phyloP scores from a whole-genome alignment of 495 filamentous ascomycete species.

The Aspergillus panamensis region DNA sequence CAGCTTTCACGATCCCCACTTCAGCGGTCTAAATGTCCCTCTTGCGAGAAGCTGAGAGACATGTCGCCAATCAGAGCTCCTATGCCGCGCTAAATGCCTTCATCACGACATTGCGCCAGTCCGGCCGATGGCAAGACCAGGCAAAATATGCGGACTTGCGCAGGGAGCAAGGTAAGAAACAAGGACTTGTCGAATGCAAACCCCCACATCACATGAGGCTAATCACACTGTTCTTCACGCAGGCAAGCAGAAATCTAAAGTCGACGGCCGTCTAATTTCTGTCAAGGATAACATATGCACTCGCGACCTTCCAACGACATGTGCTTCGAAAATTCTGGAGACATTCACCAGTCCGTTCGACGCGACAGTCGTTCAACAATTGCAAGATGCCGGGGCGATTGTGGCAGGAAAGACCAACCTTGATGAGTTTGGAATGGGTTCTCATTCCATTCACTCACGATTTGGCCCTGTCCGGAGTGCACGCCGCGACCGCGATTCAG shows the following conservation, averaged over 20 bases:
- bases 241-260: conserved; percentile 34
- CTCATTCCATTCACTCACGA: conserved; percentile 72
- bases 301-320: conserved; percentile 66
- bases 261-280: conserved; percentile 60
- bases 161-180: conserved; percentile 32
- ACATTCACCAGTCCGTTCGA: conserved; percentile 71
- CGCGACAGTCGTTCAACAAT: conserved; percentile 71
- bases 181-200: not conserved
- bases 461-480: conserved; percentile 63
- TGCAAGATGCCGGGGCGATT: conserved; percentile 61
- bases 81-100: conserved; percentile 44
- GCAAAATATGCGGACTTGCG: conserved; percentile 42
- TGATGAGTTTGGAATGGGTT: conserved; percentile 99
- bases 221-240: not conserved
- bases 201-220: not conserved
- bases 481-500: conserved; percentile 22
- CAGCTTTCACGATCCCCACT: not conserved
- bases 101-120: conserved; percentile 36
- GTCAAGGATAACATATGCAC: conserved; percentile 93
- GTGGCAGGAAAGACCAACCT: conserved; percentile 83
- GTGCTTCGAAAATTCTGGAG: conserved; percentile 73
- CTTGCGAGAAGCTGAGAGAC: conserved; percentile 48
- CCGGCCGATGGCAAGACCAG: conserved; percentile 33
- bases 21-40: conserved; percentile 41
- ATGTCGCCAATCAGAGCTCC: conserved; percentile 45